These are phyloP conservation scores for Potentilla sterilis DNA, from an alignment of 306 rosid species.

Conservation along the genomic window DNA sequence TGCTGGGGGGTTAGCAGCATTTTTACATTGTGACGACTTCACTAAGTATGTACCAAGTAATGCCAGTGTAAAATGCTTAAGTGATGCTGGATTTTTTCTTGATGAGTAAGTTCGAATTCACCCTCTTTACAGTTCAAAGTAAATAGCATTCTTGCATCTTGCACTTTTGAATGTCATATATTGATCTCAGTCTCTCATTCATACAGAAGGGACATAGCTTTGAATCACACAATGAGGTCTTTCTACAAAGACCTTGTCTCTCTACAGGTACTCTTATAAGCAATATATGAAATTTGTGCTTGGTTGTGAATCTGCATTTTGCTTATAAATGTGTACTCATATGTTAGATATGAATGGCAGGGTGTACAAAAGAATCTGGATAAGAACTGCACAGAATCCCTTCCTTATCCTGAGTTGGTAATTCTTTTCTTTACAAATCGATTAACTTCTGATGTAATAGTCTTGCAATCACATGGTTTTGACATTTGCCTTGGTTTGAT, in stretches of 20 bases:
- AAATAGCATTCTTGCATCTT: constrained; percentile 10
- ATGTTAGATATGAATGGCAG: constrained; percentile 41
- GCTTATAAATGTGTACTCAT: background rate
- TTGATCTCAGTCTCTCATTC: background rate
- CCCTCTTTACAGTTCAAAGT: background rate
- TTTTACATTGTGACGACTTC: constrained; percentile 79
- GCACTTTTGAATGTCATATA: background rate
- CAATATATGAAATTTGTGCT: background rate
- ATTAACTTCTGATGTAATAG: constrained; percentile 4
- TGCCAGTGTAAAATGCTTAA: constrained; percentile 79
- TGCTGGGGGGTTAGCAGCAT: constrained; percentile 92
- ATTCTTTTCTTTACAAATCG: background rate
- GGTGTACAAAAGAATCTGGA: constrained; percentile 59
- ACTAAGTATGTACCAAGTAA: constrained; percentile 57
- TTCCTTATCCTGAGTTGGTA: constrained; percentile 59
- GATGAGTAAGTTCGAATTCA: constrained; percentile 39
- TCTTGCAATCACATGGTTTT: constrained; percentile 10
- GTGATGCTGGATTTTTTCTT: constrained; percentile 95
- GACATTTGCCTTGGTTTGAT: constrained; percentile 25
- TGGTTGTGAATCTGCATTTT: background rate
- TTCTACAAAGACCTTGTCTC: constrained; percentile 56
- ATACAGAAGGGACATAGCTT: constrained; percentile 63
- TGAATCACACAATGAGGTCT: constrained; percentile 66
- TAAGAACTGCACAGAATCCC: constrained; percentile 49
- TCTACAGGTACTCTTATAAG: constrained; percentile 57